A percentile compares a stretch with the other conserved stretches of the same genome.
Evolutionary conservation across 2,329 filamentous ascomycete genomes (phyloP).

Genomic region (Magnaporthiopsis rhizophila): DNA sequence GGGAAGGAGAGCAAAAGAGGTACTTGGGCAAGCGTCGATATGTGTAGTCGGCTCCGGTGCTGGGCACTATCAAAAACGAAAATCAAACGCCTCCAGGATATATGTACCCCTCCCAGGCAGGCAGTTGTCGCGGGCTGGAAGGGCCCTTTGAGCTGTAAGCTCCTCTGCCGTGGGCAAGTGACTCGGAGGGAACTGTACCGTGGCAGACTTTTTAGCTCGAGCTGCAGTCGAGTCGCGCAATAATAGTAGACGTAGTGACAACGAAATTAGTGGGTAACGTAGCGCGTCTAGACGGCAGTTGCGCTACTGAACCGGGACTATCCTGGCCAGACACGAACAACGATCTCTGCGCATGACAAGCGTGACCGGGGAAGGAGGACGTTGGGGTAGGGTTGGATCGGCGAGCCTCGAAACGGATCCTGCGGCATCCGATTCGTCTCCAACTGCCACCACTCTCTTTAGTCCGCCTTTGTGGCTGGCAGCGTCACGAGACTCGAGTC

Average conservation of each 20-base stretch:
- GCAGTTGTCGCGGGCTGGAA: background rate
- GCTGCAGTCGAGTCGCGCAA: conserved; percentile 6
- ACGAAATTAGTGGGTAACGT: conserved; percentile 6
- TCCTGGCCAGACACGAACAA: conserved; percentile 6
- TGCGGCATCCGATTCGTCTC: conserved; percentile 8
- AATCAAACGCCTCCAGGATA: background rate
- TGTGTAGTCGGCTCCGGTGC: background rate
- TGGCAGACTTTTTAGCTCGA: background rate
- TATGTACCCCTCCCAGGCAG: background rate
- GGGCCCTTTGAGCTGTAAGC: background rate
- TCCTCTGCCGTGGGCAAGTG: background rate
- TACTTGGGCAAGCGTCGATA: background rate
- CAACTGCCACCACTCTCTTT: background rate
- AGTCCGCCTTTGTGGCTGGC: background rate
- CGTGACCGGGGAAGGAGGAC: conserved; percentile 1
- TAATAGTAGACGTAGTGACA: background rate
- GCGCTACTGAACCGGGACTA: conserved; percentile 9
- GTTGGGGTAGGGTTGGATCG: conserved; percentile 3
- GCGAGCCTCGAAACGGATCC: background rate
- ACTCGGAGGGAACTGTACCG: background rate
- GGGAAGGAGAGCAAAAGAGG: background rate
- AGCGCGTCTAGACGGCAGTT: conserved; percentile 3
- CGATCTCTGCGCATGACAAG: conserved; percentile 8
- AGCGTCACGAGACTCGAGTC: background rate
- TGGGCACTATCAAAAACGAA: background rate